Evolutionary conservation across 495 filamentous ascomycete genomes (phyloP), one percentile per base, ranked within the genome.

Genomic region (Tuber melanosporum): DNA sequence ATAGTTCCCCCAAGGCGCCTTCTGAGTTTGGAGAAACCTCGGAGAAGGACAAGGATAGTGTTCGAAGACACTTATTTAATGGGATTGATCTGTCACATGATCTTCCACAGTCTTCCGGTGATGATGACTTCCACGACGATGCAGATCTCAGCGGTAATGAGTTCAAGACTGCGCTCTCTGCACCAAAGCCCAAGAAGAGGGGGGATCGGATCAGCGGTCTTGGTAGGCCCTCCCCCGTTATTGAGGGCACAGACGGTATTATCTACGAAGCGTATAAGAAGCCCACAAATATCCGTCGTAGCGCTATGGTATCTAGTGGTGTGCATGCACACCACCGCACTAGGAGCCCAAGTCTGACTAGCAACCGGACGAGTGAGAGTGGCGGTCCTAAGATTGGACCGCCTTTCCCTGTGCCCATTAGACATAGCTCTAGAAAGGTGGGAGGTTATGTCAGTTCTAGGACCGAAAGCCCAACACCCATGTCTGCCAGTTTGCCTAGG

Each of bases 371-470:
- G 76, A 72, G 88, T 89, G 76, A 87, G 85, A 78, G 86, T 80
- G 71, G 82, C 80, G 45, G 85, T 46, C 70, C 76, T 57, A 82
- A 83, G 72, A 83, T 86, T 75, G 85, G 86, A 45, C 93, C 93
- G 39, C 93, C 93, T 12, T 97, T 97, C 86, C 94, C 96, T 0
- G 94, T 99, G 14, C 95, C 95, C 6, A 92, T 91, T 17, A 88
- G 95, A 74, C 90, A 92, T 26, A 98, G 95, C 83, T 98, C 95
- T 4, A 89, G 93, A 78, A 91, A 92, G 80, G 87, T 91, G 47
- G 89, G 91, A 8, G 84, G 91, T 74, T 91, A 89, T 80, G 85
- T 87, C 46, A 96, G 87, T 79, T 88, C 87, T 9, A 88, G 88
- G 2, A 89, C 92, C 75, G 94, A 98, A 75, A 97, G 92, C 77